phyloP scores from a whole-genome alignment of 2,329 filamentous ascomycete species.

The Cercospora sesami region DNA sequence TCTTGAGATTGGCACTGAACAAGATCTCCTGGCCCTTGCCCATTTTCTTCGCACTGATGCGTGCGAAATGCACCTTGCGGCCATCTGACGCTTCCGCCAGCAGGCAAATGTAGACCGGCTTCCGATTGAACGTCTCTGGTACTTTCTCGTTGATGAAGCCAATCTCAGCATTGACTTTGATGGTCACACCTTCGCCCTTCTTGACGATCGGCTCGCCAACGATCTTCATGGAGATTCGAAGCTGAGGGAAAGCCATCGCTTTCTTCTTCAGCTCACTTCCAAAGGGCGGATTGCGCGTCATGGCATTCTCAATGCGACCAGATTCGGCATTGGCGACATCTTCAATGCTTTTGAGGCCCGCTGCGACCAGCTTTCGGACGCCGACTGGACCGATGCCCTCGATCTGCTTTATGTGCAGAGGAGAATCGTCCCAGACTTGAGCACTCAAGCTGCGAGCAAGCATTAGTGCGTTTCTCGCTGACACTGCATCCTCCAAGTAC shows the following conservation, averaged over 20 bases:
- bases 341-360: slow-evolving; percentile 70
- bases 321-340: slow-evolving; percentile 67
- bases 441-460: slow-evolving; percentile 75
- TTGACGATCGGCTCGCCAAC: slow-evolving; percentile 46
- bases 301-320: slow-evolving; percentile 70
- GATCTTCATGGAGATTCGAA: slow-evolving; percentile 57
- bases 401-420: slow-evolving; percentile 79
- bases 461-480: slow-evolving; percentile 69
- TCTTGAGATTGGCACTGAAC: slow-evolving; percentile 59
- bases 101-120: slow-evolving; percentile 68
- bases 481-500: slow-evolving; percentile 62
- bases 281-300: slow-evolving; percentile 80
- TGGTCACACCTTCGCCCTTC: slow-evolving; percentile 50
- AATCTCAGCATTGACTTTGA: slow-evolving; percentile 66
- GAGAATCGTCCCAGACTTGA: slow-evolving; percentile 76
- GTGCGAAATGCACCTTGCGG: slow-evolving; percentile 65
- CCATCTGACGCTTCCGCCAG: slow-evolving; percentile 72
- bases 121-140: slow-evolving; percentile 63
- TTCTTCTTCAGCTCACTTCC: slow-evolving; percentile 68
- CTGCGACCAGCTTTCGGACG: slow-evolving; percentile 70
- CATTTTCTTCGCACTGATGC: slow-evolving; percentile 64
- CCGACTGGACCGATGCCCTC: slow-evolving; percentile 72
- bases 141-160: slow-evolving; percentile 68
- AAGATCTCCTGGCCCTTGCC: slow-evolving; percentile 61
- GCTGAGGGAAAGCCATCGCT: slow-evolving; percentile 70